phyloP scores from a whole-genome alignment of 2,329 filamentous ascomycete species.

The Neophaeococcomyces mojaviensis region DNA sequence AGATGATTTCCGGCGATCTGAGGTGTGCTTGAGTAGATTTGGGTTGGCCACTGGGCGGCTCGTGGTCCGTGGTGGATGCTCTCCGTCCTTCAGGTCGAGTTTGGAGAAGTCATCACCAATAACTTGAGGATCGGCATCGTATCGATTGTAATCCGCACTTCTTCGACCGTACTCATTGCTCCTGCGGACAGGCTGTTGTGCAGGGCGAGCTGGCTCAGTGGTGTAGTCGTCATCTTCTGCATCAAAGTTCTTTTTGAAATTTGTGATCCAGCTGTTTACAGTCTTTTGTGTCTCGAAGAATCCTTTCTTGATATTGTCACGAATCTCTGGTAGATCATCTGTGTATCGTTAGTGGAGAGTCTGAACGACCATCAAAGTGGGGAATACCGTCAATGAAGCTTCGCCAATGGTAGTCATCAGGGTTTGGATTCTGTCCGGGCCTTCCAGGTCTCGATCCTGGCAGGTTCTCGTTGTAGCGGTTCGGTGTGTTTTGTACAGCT shows the following conservation, averaged over 20 bases:
- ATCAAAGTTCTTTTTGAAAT: slow-evolving; percentile 86
- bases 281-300: slow-evolving; percentile 90
- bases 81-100: slow-evolving; percentile 55
- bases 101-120: slow-evolving; percentile 79
- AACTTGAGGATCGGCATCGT: slow-evolving; percentile 89
- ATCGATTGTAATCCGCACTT: slow-evolving; percentile 82
- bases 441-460: slow-evolving; percentile 24
- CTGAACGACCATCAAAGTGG: neutral
- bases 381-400: slow-evolving; percentile 74
- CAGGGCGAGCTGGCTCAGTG: slow-evolving; percentile 25
- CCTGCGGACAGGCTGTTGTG: slow-evolving; percentile 35
- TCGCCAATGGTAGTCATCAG: slow-evolving; percentile 46
- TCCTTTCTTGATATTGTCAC: slow-evolving; percentile 86
- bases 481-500: slow-evolving; percentile 20
- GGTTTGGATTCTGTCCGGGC: slow-evolving; percentile 33
- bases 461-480: slow-evolving; percentile 26
- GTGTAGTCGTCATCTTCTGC: slow-evolving; percentile 65
- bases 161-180: slow-evolving; percentile 56
- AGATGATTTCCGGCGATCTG: slow-evolving; percentile 37
- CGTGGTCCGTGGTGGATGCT: slow-evolving; percentile 49
- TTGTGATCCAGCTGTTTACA: slow-evolving; percentile 87
- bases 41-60: slow-evolving; percentile 65
- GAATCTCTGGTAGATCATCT: slow-evolving; percentile 90
- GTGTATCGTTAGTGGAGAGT: slow-evolving; percentile 16
- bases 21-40: slow-evolving; percentile 67